Conservation (phyloP, 2,329 filamentous ascomycete genomes). For the Aspergillus novoparasiticus region DNA sequence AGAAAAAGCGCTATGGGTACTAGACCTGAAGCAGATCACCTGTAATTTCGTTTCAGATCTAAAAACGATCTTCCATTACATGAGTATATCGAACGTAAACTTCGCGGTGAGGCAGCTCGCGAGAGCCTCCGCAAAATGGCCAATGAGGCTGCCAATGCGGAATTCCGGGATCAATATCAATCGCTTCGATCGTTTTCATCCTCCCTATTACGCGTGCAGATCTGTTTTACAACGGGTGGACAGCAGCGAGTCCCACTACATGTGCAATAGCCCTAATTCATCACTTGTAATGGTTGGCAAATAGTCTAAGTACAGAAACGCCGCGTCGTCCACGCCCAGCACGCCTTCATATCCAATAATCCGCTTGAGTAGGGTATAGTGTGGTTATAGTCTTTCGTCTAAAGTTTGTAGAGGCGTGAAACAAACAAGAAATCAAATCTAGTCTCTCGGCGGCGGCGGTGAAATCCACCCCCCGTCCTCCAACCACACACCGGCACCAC, state of each 20-base stretch:
- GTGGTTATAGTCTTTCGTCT: not conserved
- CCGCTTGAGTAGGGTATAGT: not conserved
- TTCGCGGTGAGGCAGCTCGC: not conserved
- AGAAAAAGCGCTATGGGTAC: too few species aligned
- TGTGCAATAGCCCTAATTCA: not conserved
- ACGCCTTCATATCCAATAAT: not conserved
- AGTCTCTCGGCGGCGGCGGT: constrained; percentile 28
- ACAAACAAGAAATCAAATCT: constrained; percentile 15
- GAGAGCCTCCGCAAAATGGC: not conserved
- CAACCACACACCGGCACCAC: constrained; percentile 43
- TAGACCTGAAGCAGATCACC: too few species aligned
- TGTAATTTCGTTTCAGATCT: too few species aligned
- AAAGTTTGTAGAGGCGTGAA: not conserved
- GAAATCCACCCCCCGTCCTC: constrained; percentile 40
- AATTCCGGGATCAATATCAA: not conserved
- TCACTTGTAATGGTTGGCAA: not conserved
- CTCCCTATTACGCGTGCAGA: not conserved
- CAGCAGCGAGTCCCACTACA: not conserved
- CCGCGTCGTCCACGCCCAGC: not conserved
- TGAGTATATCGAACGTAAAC: too few species aligned
- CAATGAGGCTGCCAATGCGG: not conserved
- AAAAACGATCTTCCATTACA: too few species aligned
- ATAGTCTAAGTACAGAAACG: not conserved
- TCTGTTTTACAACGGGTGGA: not conserved
- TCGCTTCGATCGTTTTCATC: not conserved